Conservation (phyloP, 148 eudicot genomes). For the Nepenthes mirabilis region DNA sequence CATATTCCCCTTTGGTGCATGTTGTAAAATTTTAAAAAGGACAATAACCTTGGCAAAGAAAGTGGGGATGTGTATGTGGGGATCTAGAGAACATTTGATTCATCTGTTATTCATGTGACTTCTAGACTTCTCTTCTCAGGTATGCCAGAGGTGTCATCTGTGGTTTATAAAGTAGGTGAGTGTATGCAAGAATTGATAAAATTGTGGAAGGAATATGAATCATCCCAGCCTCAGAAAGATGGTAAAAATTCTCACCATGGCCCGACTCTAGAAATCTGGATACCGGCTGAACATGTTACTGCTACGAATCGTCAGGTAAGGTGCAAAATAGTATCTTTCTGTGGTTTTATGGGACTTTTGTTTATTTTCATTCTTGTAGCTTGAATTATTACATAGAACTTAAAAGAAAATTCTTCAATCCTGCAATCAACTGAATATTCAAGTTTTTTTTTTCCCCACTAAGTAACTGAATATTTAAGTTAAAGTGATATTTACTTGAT, state of each 20-base stretch:
- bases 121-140: constrained; percentile 23
- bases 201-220: constrained; percentile 78
- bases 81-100: too few relatives aligned
- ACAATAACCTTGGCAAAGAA: too few relatives aligned
- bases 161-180: constrained; percentile 75
- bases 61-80: too few relatives aligned
- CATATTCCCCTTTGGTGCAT: too few relatives aligned
- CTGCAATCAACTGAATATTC: too few relatives aligned
- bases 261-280: constrained; percentile 75
- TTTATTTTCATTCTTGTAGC: too few relatives aligned
- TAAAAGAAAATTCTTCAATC: too few relatives aligned
- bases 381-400: too few relatives aligned
- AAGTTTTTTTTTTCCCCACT: too few relatives aligned
- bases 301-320: constrained; percentile 95
- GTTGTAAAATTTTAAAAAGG: not conserved
- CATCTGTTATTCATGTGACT: not conserved
- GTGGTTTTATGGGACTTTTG: not conserved
- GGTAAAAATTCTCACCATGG: constrained; percentile 41
- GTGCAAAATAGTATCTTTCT: not conserved
- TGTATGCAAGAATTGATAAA: constrained; percentile 81
- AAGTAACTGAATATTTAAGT: too few relatives aligned
- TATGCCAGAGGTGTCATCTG: constrained; percentile 50
- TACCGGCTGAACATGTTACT: constrained; percentile 92
- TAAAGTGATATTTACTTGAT: too few relatives aligned
- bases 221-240: constrained; percentile 40